These are phyloP conservation scores for Fragaria vesca DNA, from an alignment of 306 rosid species.

Conservation along the genomic window DNA sequence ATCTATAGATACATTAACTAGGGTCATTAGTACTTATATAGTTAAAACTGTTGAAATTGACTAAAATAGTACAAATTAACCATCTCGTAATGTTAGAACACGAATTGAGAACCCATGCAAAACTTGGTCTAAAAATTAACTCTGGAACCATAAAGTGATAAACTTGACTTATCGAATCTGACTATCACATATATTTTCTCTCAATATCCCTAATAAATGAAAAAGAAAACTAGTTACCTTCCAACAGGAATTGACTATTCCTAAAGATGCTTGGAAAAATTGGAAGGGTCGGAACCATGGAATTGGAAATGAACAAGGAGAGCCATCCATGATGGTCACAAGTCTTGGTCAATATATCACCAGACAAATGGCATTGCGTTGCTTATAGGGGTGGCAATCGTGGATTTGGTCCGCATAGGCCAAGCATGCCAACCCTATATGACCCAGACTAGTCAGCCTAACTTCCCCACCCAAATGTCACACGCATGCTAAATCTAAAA, in stretches of 20 bases:
- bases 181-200: no score
- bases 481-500: constrained; percentile 19
- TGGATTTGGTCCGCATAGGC: constrained; percentile 6
- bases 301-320: neutral
- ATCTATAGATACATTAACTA: no score
- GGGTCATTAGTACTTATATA: no score
- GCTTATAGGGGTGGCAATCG: neutral
- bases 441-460: constrained; percentile 48
- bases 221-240: no score
- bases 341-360: constrained; percentile 6
- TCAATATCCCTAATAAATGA: no score
- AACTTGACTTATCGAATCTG: no score
- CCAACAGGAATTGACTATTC: neutral
- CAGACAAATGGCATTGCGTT: neutral
- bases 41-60: no score
- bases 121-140: no score
- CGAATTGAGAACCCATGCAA: no score
- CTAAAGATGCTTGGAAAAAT: neutral
- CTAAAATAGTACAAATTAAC: no score
- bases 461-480: constrained; percentile 45
- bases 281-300: neutral
- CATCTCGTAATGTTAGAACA: no score
- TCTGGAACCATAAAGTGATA: no score
- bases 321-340: neutral
- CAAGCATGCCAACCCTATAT: constrained; percentile 18